Percentiles rank a stretch among this genome's conserved stretches.
These are phyloP conservation scores for Carex littledalei DNA, from an alignment of 176 grass and related monocot genomes.

Conservation along the genomic window DNA sequence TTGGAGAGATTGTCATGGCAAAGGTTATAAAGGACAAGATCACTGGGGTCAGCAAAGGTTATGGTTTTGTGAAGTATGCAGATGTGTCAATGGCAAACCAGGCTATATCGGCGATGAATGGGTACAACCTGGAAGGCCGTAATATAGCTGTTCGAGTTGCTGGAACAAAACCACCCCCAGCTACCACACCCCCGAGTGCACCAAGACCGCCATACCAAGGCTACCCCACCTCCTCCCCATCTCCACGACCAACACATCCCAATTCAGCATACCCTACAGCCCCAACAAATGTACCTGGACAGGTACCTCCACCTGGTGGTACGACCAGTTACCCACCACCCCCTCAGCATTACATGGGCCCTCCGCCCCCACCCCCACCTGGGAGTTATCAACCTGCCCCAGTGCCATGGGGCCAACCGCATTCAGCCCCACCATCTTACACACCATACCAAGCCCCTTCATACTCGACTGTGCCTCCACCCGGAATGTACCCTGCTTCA, in stretches of 20 bases:
- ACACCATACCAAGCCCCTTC: constrained; percentile 57
- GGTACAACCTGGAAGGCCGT: constrained; percentile 78
- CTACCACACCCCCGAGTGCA: constrained; percentile 29
- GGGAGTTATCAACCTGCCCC: constrained; percentile 59
- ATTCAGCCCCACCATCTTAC: constrained; percentile 37
- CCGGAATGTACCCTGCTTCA: constrained; percentile 48
- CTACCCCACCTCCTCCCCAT: not conserved
- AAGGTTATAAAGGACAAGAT: constrained; percentile 94
- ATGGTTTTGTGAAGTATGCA: constrained; percentile 90
- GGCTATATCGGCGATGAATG: constrained; percentile 75
- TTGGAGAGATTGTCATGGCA: constrained; percentile 89
- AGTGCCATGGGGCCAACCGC: constrained; percentile 66
- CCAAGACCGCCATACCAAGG: constrained; percentile 24
- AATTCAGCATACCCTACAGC: not conserved
- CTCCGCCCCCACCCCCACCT: constrained; percentile 56
- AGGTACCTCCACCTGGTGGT: constrained; percentile 16
- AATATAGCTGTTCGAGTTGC: constrained; percentile 81
- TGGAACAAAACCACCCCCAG: constrained; percentile 55
- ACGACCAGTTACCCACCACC: constrained; percentile 52
- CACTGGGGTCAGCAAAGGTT: constrained; percentile 80
- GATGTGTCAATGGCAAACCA: constrained; percentile 89
- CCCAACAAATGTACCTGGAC: constrained; percentile 1
- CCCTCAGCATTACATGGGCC: constrained; percentile 65
- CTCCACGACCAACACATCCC: not conserved
- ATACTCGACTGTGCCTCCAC: constrained; percentile 61